Conservation (phyloP, 2,329 filamentous ascomycete genomes). For the Diaporthe destruens region DNA sequence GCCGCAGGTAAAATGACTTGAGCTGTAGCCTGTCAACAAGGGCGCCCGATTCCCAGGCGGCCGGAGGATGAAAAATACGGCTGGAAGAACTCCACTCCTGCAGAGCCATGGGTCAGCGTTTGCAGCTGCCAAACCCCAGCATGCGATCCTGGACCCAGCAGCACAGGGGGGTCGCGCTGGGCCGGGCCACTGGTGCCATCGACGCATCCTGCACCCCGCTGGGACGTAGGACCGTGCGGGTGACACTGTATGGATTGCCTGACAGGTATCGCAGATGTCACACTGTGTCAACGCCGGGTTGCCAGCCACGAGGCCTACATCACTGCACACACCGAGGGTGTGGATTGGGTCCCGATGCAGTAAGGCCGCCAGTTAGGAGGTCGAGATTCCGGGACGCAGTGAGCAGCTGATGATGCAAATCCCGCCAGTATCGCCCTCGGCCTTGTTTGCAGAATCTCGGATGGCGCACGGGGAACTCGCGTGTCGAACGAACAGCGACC, state of each 20-base stretch:
- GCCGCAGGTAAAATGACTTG: slow-evolving; percentile 34
- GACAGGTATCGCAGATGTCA: slow-evolving; percentile 10
- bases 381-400: slow-evolving; percentile 18
- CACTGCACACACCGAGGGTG: slow-evolving; percentile 26
- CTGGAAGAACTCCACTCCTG: slow-evolving; percentile 28
- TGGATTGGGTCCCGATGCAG: slow-evolving; percentile 29
- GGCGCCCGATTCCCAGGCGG: slow-evolving; percentile 8
- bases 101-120: slow-evolving; percentile 27
- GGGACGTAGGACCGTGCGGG: slow-evolving; percentile 23
- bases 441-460: slow-evolving; percentile 30
- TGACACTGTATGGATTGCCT: slow-evolving; percentile 14
- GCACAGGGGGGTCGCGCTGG: slow-evolving; percentile 25
- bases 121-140: slow-evolving; percentile 28
- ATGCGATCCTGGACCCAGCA: slow-evolving; percentile 35
- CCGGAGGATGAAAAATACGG: slow-evolving; percentile 31
- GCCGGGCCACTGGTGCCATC: slow-evolving; percentile 31
- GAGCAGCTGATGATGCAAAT: slow-evolving; percentile 33
- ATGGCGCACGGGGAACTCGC: slow-evolving; percentile 23
- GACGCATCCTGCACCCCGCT: slow-evolving; percentile 34
- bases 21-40: slow-evolving; percentile 23
- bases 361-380: slow-evolving; percentile 21
- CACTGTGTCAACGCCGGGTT: slow-evolving; percentile 26
- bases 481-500: slow-evolving; percentile 19
- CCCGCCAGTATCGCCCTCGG: slow-evolving; percentile 26
- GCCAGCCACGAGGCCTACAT: slow-evolving; percentile 28